Percentiles rank a stretch among this genome's conserved stretches.
Evolutionary conservation across 2,329 filamentous ascomycete species (phyloP).

Genomic region (Dothistroma septosporum): DNA sequence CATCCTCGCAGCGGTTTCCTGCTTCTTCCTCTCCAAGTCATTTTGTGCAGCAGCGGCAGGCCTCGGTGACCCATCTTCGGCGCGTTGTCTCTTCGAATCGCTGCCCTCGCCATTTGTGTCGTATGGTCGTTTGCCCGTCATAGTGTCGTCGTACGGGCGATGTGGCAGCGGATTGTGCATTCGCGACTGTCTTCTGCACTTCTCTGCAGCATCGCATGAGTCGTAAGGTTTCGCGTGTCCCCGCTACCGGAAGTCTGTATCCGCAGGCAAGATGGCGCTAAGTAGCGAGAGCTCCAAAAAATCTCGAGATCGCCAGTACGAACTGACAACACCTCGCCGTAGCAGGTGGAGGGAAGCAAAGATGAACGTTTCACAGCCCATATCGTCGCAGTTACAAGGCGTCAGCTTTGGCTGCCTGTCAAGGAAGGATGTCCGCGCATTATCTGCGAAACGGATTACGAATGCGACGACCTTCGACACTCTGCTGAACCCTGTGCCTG

Average conservation of each 20-base stretch:
- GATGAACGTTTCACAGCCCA: slow-evolving; percentile 60
- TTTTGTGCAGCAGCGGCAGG: slow-evolving; percentile 22
- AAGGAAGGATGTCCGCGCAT: slow-evolving; percentile 73
- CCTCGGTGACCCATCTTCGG: slow-evolving; percentile 36
- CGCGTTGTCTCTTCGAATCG: slow-evolving; percentile 41
- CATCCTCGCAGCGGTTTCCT: slow-evolving; percentile 33
- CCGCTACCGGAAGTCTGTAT: neutral
- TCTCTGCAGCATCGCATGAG: neutral
- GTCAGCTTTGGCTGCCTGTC: slow-evolving; percentile 88
- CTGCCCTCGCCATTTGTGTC: slow-evolving; percentile 36
- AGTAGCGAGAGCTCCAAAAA: neutral
- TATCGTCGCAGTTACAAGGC: slow-evolving; percentile 75
- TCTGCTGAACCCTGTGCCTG: slow-evolving; percentile 80
- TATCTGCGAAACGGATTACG: slow-evolving; percentile 92
- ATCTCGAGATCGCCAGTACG: neutral
- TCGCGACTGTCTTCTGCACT: neutral
- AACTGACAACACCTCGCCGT: slow-evolving; percentile 1
- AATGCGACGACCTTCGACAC: slow-evolving; percentile 93
- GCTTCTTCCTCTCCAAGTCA: slow-evolving; percentile 33
- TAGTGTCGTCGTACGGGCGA: slow-evolving; percentile 7
- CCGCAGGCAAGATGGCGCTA: neutral
- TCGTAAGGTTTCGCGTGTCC: neutral
- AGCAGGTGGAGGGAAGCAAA: neutral
- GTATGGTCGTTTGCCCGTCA: slow-evolving; percentile 43
- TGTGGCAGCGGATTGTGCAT: neutral